Base-by-base conservation (phyloP, 352 stramenopile species). In the Pythium folliculosum region DNA sequence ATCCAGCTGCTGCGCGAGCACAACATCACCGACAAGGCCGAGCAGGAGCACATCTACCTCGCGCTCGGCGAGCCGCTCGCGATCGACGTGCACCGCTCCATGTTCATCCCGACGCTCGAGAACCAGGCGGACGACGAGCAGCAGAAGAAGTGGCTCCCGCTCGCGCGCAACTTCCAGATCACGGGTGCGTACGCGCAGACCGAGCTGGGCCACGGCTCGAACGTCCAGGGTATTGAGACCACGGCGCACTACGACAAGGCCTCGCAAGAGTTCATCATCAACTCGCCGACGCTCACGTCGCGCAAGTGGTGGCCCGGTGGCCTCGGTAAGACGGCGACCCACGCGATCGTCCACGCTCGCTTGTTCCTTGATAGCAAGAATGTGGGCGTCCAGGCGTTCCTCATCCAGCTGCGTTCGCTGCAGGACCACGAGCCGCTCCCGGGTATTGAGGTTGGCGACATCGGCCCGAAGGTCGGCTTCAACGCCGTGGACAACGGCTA, bases 251-350 rank as follows among this genome's bases (percentile, higher is more conserved):
- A 97, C 75, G 72, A 98, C 44, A 86, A 88, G 51, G 72, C 84
- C 25, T 83, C 76, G 3, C 85, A 98, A 60, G 92, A 98, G 76
- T 99, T 96, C 67, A 78, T 98, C 25, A 88, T 99, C 57, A 71
- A 99, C 77, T 97, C 92, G 9, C 97, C 97, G 0, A 98, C 95
- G 13, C 64, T 99, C 25, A 98, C 95, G 32, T 89, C 82, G 55
- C 81, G 84, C 63, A 99, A 99, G 76, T 99, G 97, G 86, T 99
- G 97, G 97, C 95, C 95, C 5, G 94, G 93, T 25, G 96, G 89
- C 3, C 75, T 98, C 9, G 95, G 90, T 21, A 88, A 90, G 64
- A 97, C 91, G 0, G 92, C 88, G 22, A 98, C 88, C 65, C 87
- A 97, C 70, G 94, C 95, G 25, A 96, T 98, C 71, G 83, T 98